Evolutionary conservation across 2,329 filamentous ascomycete genomes (phyloP), one percentile per base, ranked within the genome.

Genomic region (Aspergillus jensenii): DNA sequence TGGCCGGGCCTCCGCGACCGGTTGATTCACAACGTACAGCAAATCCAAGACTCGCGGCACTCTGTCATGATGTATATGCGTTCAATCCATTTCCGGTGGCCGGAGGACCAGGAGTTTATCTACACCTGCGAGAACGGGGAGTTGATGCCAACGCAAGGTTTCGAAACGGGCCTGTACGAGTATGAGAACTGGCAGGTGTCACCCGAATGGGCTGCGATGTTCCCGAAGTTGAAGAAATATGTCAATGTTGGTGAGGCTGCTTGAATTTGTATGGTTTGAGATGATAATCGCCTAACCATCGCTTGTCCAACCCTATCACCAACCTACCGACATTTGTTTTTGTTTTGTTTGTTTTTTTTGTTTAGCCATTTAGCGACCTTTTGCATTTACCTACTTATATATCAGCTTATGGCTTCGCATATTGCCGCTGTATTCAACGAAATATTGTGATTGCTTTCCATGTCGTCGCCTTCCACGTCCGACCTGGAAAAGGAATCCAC

Each of bases 21-120:
- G 25, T 21, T 58, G 11, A 58, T 58, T 19, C 40, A 44, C 19
- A 50, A 39, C 17, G 37, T 27, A 6, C 25, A 45, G 9, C 51
- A 51, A 19, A 44, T 50, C 3, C 45, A 50, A 21, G 56, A 58
- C 35, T 23, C 56, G 9, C 56, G 51, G 7, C 56, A 58, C 27
- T 58, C 56, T 2, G 56, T 58, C 39, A 58, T 58, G 5, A 31
- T 55, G 40, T 58, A 55, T 25, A 58, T 58, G 56, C 56, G 56
- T 40, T 55, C 51, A 2, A 39, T 58, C 15, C 56, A 53, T 19
- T 58, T 58, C 46, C 40, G 39, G n/a, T 58, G 56, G 56, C 51
- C 56, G 9, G 56, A 51, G 31, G 56, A 58, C 40, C 51, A 58
- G 35, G 56, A 58, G 9, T 58, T 58, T 19, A 53, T 58, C n/a